Evolutionary conservation across 805 yeast genomes (phyloP), one percentile per base, ranked within the genome.

Genomic region (Metschnikowia shivogae): DNA sequence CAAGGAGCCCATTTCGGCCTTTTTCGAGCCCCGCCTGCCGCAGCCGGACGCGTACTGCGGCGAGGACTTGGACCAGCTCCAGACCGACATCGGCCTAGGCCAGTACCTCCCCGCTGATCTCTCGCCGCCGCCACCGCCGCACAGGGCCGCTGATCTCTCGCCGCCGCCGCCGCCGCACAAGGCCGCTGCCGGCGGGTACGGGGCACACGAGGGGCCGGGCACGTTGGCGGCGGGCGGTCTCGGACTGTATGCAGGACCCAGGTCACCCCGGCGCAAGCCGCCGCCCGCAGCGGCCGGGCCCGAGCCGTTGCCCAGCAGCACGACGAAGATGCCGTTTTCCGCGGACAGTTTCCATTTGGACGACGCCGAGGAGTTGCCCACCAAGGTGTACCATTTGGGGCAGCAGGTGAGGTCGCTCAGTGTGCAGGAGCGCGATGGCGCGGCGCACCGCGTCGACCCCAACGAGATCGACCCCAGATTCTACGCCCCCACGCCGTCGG

Each of bases 401-500:
- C 45, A 65, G 44, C 68, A 57, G 32, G 67, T 67, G 17, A 56
- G 61, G 46, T 59, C 71, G 6, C 55, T 69, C 38, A 57, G 67
- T 0, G 47, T 50, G 32, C 49, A 61, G 5, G 51, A 45, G 22
- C 26, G 48, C 1, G 52, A 44, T 5, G 46, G 54, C 35, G 41
- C 38, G 10, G 40, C 28, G 12, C 54, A 48, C 35, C 17, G 24
- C 5, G 34, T 39, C 37, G 45, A 48, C 19, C 47, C 53, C n/a
- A 48, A 55, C 39, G 59, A 56, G 13, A 58, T 64, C 13, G 62
- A 59, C 30, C 70, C 73, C 6, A 59, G 56, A 39, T 68, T 60
- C 48, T 64, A 72, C 48, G 79, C 80, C 0, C 80, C 80, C 4
- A 67, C 76, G 0, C 79, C 80, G 2, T 63, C 67, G 36, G 77